phyloP scores from a whole-genome alignment of 2,329 filamentous ascomycete species.

The Alternaria burnsii region DNA sequence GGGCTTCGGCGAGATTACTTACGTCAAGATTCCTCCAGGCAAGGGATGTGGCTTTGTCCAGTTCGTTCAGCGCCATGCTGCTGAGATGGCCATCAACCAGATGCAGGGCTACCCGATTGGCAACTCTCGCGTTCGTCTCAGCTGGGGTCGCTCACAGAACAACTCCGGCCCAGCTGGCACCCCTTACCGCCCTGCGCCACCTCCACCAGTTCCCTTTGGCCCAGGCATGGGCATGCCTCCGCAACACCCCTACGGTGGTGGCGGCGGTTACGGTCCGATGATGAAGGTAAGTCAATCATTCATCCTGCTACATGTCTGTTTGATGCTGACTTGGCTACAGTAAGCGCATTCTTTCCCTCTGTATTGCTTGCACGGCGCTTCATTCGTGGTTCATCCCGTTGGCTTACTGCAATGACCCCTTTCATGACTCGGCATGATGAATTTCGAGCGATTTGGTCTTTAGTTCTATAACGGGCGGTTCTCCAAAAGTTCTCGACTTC shows the following conservation, averaged over 20 bases:
- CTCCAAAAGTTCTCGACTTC: constrained; percentile 51
- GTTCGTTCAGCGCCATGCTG: constrained; percentile 97
- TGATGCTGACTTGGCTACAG: constrained; percentile 32
- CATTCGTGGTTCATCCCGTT: constrained; percentile 46
- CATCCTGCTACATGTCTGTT: background rate
- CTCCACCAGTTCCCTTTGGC: constrained; percentile 70
- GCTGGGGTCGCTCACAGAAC: constrained; percentile 98
- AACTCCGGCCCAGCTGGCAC: constrained; percentile 97
- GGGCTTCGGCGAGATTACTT: constrained; percentile 98
- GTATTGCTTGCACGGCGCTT: constrained; percentile 46
- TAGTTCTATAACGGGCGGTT: constrained; percentile 47
- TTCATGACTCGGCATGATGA: constrained; percentile 51
- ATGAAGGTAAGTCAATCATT: constrained; percentile 64
- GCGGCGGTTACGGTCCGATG: constrained; percentile 71
- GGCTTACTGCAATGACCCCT: constrained; percentile 47
- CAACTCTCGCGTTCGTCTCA: constrained; percentile 95
- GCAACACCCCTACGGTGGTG: constrained; percentile 61
- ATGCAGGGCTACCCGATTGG: constrained; percentile 99
- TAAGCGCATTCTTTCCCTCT: constrained; percentile 51
- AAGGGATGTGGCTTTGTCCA: constrained; percentile 99
- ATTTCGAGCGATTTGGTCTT: constrained; percentile 49
- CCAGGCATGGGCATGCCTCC: constrained; percentile 74
- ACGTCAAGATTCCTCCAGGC: constrained; percentile 99
- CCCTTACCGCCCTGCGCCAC: constrained; percentile 92
- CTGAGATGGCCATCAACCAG: constrained; percentile 99